Evolutionary conservation across 208 protist species (phyloP), one percentile per base, ranked within the genome.

Genomic region (Leptomonas seymouri): DNA sequence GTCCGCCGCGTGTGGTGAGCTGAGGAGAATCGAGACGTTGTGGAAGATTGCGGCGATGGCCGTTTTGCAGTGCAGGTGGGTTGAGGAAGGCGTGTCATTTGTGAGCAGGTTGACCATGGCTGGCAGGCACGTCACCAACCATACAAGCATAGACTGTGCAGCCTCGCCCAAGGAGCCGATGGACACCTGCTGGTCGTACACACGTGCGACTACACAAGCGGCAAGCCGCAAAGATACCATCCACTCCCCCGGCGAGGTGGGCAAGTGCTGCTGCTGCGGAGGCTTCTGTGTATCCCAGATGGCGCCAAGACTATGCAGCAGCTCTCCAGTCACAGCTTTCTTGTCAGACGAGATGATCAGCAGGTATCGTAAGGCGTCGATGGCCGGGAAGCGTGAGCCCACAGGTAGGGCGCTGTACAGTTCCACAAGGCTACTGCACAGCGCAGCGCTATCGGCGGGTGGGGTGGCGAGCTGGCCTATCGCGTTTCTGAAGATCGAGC

Each of bases 331-430:
- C 0, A 56, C 48, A 0, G 27, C 21, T 15, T 58, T 46, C 16
- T 25, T 60, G 21, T 57, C 59, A 5, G 18, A 18, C 18, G 60
- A n/a, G 18, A 30, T 27, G 41, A 53, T 49, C 16, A 76, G 34
- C 57, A 76, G 7, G 39, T 77, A 80, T 28, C 78, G 78, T 51
- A 84, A 63, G 1, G 73, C 64, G 27, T 84, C 78, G 3, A 62
- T 56, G n/a, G 69, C 74, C 6, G 78, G 78, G 44, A 84, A 84
- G 39, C 78, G 78, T 20, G 51, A 67, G 12, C 78, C 78, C 4
- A 39, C 55, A 4, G 78, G 78, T 9, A 80, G 59, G 6, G 48
- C 73, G 3, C 27, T 3, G 58, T 74, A 70, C 21, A 80, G 53
- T 31, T 54, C 42, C n/a, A 54, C 44, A 16, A 80, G 55, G 14